phyloP scores from a whole-genome alignment of 768 basidiomycete species.

The Suillus spraguei region DNA sequence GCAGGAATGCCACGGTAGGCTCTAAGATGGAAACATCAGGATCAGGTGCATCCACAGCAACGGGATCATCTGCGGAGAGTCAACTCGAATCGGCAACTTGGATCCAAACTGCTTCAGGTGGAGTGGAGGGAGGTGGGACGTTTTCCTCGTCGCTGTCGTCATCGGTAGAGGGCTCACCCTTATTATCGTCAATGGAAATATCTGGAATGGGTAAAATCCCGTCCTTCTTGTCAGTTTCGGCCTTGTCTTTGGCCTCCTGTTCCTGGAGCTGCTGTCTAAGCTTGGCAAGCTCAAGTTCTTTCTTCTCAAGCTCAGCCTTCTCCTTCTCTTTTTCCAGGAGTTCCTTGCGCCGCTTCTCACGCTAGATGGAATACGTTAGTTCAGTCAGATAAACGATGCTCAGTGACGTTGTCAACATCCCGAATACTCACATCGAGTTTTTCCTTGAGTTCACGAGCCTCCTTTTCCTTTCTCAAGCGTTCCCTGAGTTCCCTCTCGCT shows the following conservation, averaged over 20 bases:
- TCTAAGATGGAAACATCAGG: conserved; percentile 28
- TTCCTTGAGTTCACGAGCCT: conserved; percentile 67
- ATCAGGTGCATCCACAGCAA: conserved; percentile 21
- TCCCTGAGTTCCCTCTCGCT: conserved; percentile 77
- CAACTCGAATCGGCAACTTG: conserved; percentile 31
- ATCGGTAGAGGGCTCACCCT: conserved; percentile 36
- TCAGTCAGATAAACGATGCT: too few relatives aligned
- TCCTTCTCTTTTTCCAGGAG: conserved; percentile 51
- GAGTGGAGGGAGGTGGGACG: conserved; percentile 33
- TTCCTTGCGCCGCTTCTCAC: conserved; percentile 48
- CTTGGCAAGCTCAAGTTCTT: conserved; percentile 58
- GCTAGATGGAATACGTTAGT: conserved; percentile 29
- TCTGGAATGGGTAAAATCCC: conserved; percentile 22
- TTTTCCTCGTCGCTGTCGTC: conserved; percentile 48
- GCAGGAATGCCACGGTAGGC: conserved; percentile 20
- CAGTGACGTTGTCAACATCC: conserved; percentile 18
- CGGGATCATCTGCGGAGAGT: conserved; percentile 27
- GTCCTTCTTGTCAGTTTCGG: conserved; percentile 46
- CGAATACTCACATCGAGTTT: conserved; percentile 59
- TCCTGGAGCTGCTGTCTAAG: conserved; percentile 53
- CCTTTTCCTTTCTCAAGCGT: conserved; percentile 72
- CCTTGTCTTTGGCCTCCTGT: conserved; percentile 54
- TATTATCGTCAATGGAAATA: conserved; percentile 24
- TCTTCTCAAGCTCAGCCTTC: conserved; percentile 66
- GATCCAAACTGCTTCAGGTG: conserved; percentile 34